Percentiles rank a stretch among this genome's conserved stretches.
These are phyloP conservation scores for Colletotrichum tabaci DNA, from an alignment of 2,329 filamentous ascomycete genomes.

Conservation along the genomic window DNA sequence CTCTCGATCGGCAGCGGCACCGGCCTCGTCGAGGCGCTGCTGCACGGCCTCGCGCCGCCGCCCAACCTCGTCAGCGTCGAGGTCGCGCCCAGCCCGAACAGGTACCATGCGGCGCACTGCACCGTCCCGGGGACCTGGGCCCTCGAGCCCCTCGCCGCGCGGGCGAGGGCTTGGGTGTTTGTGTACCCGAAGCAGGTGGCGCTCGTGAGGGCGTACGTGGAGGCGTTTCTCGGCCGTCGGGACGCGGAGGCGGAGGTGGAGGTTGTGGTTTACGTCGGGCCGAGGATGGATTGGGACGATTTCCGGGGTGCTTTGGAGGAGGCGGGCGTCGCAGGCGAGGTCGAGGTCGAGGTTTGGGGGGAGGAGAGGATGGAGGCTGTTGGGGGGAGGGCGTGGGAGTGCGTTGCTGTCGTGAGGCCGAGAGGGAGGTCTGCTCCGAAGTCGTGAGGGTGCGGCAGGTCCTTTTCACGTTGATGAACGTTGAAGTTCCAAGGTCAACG, in stretches of 20 bases:
- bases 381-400: constrained; percentile 31
- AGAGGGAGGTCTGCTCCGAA: neutral
- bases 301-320: constrained; percentile 10
- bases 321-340: neutral
- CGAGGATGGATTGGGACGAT: constrained; percentile 35
- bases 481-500: neutral
- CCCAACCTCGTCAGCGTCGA: constrained; percentile 36
- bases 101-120: constrained; percentile 25
- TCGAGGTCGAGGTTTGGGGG: constrained; percentile 30
- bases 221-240: constrained; percentile 10
- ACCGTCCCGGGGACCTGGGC: constrained; percentile 53
- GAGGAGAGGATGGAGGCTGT: constrained; percentile 31
- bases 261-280: constrained; percentile 28
- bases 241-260: constrained; percentile 3
- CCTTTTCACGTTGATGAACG: no score
- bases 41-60: constrained; percentile 40
- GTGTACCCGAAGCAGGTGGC: constrained; percentile 52
- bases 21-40: constrained; percentile 49
- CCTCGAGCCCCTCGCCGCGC: constrained; percentile 46
- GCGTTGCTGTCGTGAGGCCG: constrained; percentile 19
- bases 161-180: constrained; percentile 49
- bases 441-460: neutral
- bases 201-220: constrained; percentile 49
- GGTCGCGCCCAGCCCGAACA: constrained; percentile 25
- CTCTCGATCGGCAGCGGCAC: constrained; percentile 52